Evolutionary conservation across 768 basidiomycete species (phyloP).

Genomic region (Boletus reticulatus): DNA sequence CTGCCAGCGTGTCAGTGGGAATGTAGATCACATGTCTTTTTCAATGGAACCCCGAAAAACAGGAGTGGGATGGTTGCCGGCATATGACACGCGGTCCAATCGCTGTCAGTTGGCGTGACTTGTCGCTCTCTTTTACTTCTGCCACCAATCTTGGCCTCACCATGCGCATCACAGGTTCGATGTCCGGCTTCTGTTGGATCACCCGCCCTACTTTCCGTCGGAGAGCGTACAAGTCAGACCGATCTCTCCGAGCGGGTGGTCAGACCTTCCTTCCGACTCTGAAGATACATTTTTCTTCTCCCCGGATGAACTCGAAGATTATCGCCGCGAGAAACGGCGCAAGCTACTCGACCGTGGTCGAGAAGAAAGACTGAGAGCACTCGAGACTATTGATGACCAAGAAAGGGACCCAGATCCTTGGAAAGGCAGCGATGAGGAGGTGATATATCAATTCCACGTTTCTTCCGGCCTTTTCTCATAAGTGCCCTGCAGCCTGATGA

Average conservation of each 20-base stretch:
- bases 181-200: slow-evolving; percentile 68
- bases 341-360: slow-evolving; percentile 55
- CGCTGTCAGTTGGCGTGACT: slow-evolving; percentile 2
- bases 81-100: slow-evolving; percentile 2
- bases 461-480: slow-evolving; percentile 9
- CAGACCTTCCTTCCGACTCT: slow-evolving; percentile 78
- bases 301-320: slow-evolving; percentile 63
- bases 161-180: slow-evolving; percentile 59
- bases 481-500: slow-evolving; percentile 51
- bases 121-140: slow-evolving; percentile 18
- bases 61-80: slow-evolving; percentile 6
- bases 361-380: slow-evolving; percentile 64
- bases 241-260: slow-evolving; percentile 67
- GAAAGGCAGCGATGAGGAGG: slow-evolving; percentile 75
- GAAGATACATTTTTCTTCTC: slow-evolving; percentile 86
- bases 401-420: slow-evolving; percentile 48
- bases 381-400: slow-evolving; percentile 42
- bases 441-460: slow-evolving; percentile 19
- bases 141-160: slow-evolving; percentile 19
- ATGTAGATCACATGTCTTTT: slow-evolving; percentile 5
- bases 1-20: slow-evolving; percentile 5
- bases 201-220: slow-evolving; percentile 30
- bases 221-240: slow-evolving; percentile 16
- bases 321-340: slow-evolving; percentile 65
- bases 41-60: slow-evolving; percentile 4